Conservation (phyloP, 306 rosid genomes). For the Rosa rugosa region DNA sequence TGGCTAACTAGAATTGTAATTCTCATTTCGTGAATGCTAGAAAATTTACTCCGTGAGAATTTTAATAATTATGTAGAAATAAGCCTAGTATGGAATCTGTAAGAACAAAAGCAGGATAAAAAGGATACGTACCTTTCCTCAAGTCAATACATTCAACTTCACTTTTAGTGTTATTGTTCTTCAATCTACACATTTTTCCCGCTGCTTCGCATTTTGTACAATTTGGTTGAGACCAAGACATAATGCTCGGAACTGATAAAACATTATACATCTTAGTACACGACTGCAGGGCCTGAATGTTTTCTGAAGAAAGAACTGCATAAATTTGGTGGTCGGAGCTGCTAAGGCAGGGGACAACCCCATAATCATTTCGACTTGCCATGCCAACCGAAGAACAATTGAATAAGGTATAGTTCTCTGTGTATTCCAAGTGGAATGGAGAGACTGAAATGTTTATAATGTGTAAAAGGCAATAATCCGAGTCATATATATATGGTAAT, state of each 20-base stretch:
- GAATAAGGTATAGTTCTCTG: conserved; percentile 1
- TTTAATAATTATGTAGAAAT: too few relatives aligned
- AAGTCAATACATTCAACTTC: conserved; percentile 26
- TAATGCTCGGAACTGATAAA: neutral
- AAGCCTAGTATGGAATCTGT: too few relatives aligned
- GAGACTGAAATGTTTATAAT: conserved; percentile 17
- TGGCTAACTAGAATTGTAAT: too few relatives aligned
- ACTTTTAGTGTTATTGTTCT: too few relatives aligned
- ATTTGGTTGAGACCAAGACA: conserved; percentile 29
- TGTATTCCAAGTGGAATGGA: neutral
- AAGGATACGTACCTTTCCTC: neutral
- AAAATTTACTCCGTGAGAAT: too few relatives aligned
- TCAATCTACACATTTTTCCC: too few relatives aligned
- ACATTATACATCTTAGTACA: conserved; percentile 33
- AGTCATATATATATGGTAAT: neutral
- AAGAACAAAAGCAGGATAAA: neutral
- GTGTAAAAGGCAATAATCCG: neutral
- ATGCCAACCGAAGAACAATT: conserved; percentile 21
- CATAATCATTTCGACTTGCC: neutral
- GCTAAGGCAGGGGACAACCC: conserved; percentile 23
- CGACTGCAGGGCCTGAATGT: neutral
- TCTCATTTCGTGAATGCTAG: too few relatives aligned
- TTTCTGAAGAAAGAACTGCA: accelerated
- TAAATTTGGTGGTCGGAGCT: conserved; percentile 1
- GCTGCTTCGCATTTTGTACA: conserved; percentile 16